Percentiles rank a stretch among this genome's conserved stretches.
These are phyloP conservation scores for Boletus semigastroideus DNA, from an alignment of 1,284 basidiomycete genomes.

Conservation along the genomic window DNA sequence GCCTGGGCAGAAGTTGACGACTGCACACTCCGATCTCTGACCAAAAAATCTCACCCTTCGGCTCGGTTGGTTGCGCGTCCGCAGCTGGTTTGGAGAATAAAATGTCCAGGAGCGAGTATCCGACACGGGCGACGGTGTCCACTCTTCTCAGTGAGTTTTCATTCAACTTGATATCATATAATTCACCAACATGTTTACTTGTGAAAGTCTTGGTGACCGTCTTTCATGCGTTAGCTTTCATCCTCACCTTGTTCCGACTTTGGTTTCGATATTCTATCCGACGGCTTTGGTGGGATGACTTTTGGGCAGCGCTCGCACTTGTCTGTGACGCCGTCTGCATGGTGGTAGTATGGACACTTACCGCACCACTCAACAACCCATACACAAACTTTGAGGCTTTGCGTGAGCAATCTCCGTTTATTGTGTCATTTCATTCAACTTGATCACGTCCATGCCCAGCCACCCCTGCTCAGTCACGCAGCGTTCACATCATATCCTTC, in stretches of 20 bases:
- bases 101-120: constrained; percentile 3
- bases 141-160: constrained; percentile 17
- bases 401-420: constrained; percentile 10
- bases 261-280: constrained; percentile 24
- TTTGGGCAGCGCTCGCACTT: constrained; percentile 27
- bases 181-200: constrained; percentile 1
- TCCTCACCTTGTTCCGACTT: constrained; percentile 28
- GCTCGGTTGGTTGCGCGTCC: background rate
- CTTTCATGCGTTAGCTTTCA: constrained; percentile 20
- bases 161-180: background rate
- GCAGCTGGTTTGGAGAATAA: background rate
- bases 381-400: constrained; percentile 8
- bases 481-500: constrained; percentile 18
- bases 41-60: background rate
- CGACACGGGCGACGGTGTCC: constrained; percentile 15
- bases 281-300: constrained; percentile 32
- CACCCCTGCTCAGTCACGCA: constrained; percentile 15
- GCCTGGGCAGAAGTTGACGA: background rate
- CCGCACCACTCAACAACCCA: constrained; percentile 18
- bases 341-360: constrained; percentile 12
- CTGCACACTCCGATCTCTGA: background rate
- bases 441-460: constrained; percentile 1
- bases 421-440: background rate
- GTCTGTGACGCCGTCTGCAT: constrained; percentile 12
- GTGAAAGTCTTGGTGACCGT: constrained; percentile 18